Evolutionary conservation across 225 moss, liverwort and hornwort species (phyloP), one percentile per base, ranked within the genome.

Genomic region (Anthoceros angustus): DNA sequence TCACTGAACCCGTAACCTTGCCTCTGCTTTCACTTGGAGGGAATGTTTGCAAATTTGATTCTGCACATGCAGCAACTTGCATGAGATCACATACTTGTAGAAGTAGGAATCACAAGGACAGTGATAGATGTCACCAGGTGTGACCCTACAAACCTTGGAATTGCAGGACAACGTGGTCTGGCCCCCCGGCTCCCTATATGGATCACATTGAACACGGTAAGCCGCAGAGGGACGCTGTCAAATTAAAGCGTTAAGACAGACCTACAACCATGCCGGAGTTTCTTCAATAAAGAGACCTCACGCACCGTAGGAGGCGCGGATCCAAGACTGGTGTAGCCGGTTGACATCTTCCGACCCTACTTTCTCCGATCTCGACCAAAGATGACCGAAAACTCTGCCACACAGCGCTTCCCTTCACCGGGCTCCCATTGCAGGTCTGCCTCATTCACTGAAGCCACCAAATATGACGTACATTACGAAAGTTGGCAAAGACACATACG

Each of bases 11-110:
- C 8, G 70, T 66, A 60, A 92, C 72, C 72, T 79, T 84, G 74
- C 84, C 92, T 64, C 84, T 81, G 71, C 76, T 75, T 40, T 98
- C 98, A 77, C 66, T 86, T 38, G 98, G 98, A 69, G 98, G 98
- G 70, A 99, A 99, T 24, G 98, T 99, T 77, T 99, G 79, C 70
- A 99, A 76, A 71, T 89, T 99, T 73, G 98, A 92, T 73, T 99
- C 98, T 92, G 74, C 81, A 79, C 63, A 75, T 61, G 4, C 69
- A 23, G 18, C 41, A 42, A 72, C 25, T 68, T 74, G 70, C 65
- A 82, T 48, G 10, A 45, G 23, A 74, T 75, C 70, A 71, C 55
- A 15, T 6, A 55, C 55, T 55, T 5, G 16, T 18, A 55, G 7
- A 15, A 23, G 16, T 55, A 18, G n/a, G 16, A 15, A 15, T 55